Conservation (phyloP, 2,329 filamentous ascomycete species). For the Ilyonectria sp. region DNA sequence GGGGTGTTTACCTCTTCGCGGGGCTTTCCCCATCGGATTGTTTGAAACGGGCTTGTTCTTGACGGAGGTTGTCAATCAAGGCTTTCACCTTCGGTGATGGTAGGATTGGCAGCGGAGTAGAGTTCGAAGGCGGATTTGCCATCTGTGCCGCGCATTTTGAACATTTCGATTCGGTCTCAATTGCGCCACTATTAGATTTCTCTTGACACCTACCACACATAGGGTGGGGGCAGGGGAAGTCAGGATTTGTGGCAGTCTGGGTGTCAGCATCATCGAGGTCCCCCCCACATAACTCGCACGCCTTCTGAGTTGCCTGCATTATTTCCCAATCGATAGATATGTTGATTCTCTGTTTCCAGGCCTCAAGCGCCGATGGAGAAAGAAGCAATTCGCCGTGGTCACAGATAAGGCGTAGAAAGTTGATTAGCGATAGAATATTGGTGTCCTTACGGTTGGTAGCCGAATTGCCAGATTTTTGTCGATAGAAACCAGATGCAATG, state of each 20-base stretch:
- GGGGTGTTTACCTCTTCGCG: neutral
- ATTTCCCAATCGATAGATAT: neutral
- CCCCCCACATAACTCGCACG: neutral
- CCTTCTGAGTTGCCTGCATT: neutral
- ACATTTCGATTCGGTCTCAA: neutral
- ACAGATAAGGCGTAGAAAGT: constrained; percentile 22
- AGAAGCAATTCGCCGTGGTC: constrained; percentile 25
- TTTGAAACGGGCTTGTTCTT: neutral
- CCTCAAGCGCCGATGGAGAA: rapidly evolving
- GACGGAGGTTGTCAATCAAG: neutral
- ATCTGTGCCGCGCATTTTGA: neutral
- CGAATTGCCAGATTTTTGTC: neutral
- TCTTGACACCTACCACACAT: neutral
- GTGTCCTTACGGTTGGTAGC: neutral
- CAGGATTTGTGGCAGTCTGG: neutral
- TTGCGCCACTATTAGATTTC: neutral
- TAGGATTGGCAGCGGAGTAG: neutral
- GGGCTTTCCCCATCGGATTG: neutral
- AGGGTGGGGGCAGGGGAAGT: neutral
- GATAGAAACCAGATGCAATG: neutral
- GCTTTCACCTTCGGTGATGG: neutral
- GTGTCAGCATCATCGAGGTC: neutral
- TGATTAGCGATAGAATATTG: constrained; percentile 10
- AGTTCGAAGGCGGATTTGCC: neutral
- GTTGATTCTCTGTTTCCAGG: constrained; percentile 8